These are phyloP conservation scores for Leishmania lainsoni DNA, from an alignment of 208 protist genomes.

Conservation along the genomic window DNA sequence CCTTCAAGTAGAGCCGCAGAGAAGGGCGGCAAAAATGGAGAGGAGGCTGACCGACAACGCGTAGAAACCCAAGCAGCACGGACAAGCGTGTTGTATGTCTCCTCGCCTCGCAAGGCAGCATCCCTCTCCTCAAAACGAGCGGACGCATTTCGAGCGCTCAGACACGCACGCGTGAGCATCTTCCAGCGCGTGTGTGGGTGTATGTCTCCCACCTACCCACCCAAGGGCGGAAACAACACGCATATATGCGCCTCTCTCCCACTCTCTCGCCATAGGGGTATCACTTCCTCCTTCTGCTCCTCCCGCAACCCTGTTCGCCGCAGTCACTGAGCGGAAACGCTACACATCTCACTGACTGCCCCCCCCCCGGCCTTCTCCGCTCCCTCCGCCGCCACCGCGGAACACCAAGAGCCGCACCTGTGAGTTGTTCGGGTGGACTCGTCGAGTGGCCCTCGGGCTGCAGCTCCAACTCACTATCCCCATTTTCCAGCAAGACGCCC, in stretches of 20 bases:
- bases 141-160: too few species aligned
- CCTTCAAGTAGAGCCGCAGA: not conserved
- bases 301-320: too few species aligned
- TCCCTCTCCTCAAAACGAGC: not conserved
- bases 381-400: not conserved
- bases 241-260: too few species aligned
- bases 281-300: too few species aligned
- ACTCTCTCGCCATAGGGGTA: not conserved
- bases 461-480: not conserved
- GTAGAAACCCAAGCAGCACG: not conserved
- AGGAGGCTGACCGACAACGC: not conserved
- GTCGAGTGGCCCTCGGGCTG: too few species aligned
- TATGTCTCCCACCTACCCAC: not conserved
- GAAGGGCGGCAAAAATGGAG: not conserved
- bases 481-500: not conserved
- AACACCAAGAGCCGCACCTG: not conserved
- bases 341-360: too few species aligned
- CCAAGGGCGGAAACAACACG: too few species aligned
- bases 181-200: not conserved
- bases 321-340: too few species aligned
- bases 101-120: not conserved
- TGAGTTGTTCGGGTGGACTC: not conserved
- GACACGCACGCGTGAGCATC: too few species aligned
- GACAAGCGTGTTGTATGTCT: not conserved
- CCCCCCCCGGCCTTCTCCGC: not conserved